Percentiles rank a stretch among this genome's conserved stretches.
Conservation (phyloP, 1,284 basidiomycete genomes). For the Malassezia sp. region DNA sequence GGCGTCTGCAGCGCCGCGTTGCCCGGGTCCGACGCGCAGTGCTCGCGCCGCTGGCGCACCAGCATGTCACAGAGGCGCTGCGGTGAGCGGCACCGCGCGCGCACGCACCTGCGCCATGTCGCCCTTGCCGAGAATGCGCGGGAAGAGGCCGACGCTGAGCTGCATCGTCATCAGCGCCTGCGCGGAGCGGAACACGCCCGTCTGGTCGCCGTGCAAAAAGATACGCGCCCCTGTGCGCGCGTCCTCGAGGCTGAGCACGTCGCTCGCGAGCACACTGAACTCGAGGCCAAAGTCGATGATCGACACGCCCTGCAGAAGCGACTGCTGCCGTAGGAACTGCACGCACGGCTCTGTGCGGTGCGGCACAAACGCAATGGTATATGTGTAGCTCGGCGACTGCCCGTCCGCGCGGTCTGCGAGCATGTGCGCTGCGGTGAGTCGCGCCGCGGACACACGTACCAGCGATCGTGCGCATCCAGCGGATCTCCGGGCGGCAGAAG, state of each 20-base stretch:
- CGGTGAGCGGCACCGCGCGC: no score
- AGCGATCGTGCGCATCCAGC: conserved; percentile 76
- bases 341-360: conserved; percentile 66
- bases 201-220: conserved; percentile 79
- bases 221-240: conserved; percentile 24
- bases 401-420: conserved; percentile 1
- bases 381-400: conserved; percentile 56
- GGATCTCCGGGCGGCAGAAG: conserved; percentile 76
- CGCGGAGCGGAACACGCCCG: conserved; percentile 73
- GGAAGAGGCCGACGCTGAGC: conserved; percentile 75
- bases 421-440: no score
- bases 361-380: conserved; percentile 80
- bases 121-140: conserved; percentile 84
- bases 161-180: conserved; percentile 77
- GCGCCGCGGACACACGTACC: no score
- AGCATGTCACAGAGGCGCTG: conserved; percentile 62
- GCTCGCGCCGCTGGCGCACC: conserved; percentile 53
- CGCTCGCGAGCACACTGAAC: conserved; percentile 80
- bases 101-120: no score
- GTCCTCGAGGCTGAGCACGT: conserved; percentile 49
- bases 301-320: conserved; percentile 19
- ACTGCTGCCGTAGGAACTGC: conserved; percentile 26
- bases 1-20: conserved; percentile 24
- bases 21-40: conserved; percentile 42
- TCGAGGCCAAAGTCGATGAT: conserved; percentile 68